Evolutionary conservation across 2,329 filamentous ascomycete genomes (phyloP).

Genomic region (Hysterium pulicare): DNA sequence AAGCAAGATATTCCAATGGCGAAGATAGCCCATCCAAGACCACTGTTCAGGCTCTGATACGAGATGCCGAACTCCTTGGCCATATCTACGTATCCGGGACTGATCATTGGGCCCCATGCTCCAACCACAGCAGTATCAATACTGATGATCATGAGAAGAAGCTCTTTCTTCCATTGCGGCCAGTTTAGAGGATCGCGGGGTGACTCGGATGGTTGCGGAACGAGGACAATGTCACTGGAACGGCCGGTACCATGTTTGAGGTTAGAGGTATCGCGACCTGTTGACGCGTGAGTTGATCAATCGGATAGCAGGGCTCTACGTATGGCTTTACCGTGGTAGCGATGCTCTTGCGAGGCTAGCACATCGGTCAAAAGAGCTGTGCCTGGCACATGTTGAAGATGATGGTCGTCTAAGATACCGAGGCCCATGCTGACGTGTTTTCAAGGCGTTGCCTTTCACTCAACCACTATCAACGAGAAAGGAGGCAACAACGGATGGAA

Average conservation of each 20-base stretch:
- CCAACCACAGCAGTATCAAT: slow-evolving; percentile 20
- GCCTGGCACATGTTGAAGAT: slow-evolving; percentile 19
- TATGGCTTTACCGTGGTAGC: slow-evolving; percentile 15
- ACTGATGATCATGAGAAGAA: slow-evolving; percentile 16
- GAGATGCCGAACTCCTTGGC: slow-evolving; percentile 18
- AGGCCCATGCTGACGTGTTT: slow-evolving; percentile 13
- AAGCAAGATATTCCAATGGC: slow-evolving; percentile 20
- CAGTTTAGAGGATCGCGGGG: slow-evolving; percentile 19
- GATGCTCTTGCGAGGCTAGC: slow-evolving; percentile 9
- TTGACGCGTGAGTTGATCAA: no score
- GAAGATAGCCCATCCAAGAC: slow-evolving; percentile 20
- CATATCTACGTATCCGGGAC: slow-evolving; percentile 16
- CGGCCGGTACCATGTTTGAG: slow-evolving; percentile 26
- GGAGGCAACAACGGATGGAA: no score
- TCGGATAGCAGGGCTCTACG: no score
- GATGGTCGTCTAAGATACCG: slow-evolving; percentile 17
- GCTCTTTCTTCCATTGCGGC: slow-evolving; percentile 23
- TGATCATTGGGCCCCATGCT: slow-evolving; percentile 21
- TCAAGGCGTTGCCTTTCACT: no score
- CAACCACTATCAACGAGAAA: no score
- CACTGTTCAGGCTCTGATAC: slow-evolving; percentile 16
- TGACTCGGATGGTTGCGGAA: slow-evolving; percentile 19
- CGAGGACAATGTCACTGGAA: slow-evolving; percentile 26
- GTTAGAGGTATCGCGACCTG: slow-evolving; percentile 22
- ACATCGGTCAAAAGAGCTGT: slow-evolving; percentile 18